These are phyloP conservation scores for Lepiota subincarnata DNA, from an alignment of 768 basidiomycete species.

Conservation along the genomic window DNA sequence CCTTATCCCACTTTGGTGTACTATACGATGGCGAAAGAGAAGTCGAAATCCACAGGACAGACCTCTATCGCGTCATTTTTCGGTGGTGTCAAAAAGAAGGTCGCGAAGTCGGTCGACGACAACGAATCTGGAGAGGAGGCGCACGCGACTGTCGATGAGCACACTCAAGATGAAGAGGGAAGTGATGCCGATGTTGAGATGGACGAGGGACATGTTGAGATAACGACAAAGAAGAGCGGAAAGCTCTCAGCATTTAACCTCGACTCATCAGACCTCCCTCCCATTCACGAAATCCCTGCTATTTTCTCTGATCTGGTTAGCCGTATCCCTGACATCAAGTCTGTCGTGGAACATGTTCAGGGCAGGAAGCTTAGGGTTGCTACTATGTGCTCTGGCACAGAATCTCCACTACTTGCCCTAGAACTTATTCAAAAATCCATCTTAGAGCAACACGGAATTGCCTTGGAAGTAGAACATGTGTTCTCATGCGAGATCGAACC, in stretches of 20 bases:
- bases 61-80: conserved; percentile 56
- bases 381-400: conserved; percentile 97
- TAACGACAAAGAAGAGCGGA: conserved; percentile 25
- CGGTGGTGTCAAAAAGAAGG: conserved; percentile 29
- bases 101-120: conserved; percentile 16
- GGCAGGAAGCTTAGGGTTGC: conserved; percentile 89
- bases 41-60: conserved; percentile 41
- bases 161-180: conserved; percentile 23
- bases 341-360: conserved; percentile 58
- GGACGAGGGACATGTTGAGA: conserved; percentile 23
- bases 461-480: conserved; percentile 80
- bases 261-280: conserved; percentile 68
- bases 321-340: conserved; percentile 60
- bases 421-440: conserved; percentile 79
- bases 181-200: conserved; percentile 31
- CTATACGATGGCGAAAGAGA: conserved; percentile 46
- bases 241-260: conserved; percentile 36
- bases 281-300: conserved; percentile 63
- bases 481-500: conserved; percentile 98
- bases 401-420: conserved; percentile 88
- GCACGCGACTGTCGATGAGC: conserved; percentile 21
- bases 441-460: conserved; percentile 57
- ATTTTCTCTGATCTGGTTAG: conserved; percentile 77
- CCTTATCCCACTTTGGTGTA: conserved; percentile 14
- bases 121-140: conserved; percentile 26